Base-by-base conservation (phyloP, 2,329 filamentous ascomycete genomes). In the Diplodia seriata region DNA sequence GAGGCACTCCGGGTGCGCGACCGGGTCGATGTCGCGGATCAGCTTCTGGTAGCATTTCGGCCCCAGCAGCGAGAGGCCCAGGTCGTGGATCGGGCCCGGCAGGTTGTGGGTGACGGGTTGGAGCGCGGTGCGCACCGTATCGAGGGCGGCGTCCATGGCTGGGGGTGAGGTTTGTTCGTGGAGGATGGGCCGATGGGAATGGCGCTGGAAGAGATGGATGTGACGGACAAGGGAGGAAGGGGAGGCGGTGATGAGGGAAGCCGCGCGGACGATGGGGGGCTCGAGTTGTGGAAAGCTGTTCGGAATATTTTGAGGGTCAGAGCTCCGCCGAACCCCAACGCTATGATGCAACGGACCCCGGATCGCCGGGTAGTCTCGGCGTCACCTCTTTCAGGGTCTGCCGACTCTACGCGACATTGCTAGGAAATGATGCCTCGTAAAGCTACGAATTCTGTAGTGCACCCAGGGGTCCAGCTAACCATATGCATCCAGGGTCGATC, bases 21-120 rank as follows among this genome's bases (percentile, higher is more conserved):
- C 84, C 64, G 85, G 77, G 81, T 97, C 91, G 77, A 99, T 86
- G 76, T 97, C 90, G 75, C 95, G 89, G 71, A 99, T 82, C 62
- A 99, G 88, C 18, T 89, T 88, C 76, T 90, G 87, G 87, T 98
- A 97, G 88, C 95, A 99, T 70, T 85, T 73, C n/a, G 80, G 81
- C 77, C 94, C 94, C 74, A 99, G 87, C 78, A 99, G 89, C 71
- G 72, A 73, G 70, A 72, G 71, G 56, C 77, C 78, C 0, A 76
- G 68, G 43, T 77, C 73, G 31, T 71, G 74, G 69, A 80, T 71
- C 51, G 78, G 78, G n/a, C 71, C 70, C 8, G 78, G 78, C 49
- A 84, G 81, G 70, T 82, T 81, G 70, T 81, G 79, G 4, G 81
- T 83, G 56, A 83, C 75, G 68, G 81, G 81, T 56, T 80, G 79